Conservation (phyloP, 2,329 filamentous ascomycete species). For the Colletotrichum sansevieriae region DNA sequence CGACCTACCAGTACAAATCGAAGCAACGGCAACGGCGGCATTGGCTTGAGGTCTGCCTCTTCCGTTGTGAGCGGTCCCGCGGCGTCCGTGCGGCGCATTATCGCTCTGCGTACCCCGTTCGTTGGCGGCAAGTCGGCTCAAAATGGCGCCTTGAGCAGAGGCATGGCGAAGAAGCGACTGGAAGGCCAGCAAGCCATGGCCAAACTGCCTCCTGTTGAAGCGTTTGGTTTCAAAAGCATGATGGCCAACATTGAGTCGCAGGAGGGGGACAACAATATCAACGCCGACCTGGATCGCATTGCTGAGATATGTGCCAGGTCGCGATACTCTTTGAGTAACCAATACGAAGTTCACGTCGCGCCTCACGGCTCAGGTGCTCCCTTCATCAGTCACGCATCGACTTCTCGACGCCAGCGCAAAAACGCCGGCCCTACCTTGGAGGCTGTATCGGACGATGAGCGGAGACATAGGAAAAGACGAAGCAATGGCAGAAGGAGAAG, state of each 20-base stretch:
- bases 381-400: conserved; percentile 54
- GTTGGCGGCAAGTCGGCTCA: conserved; percentile 50
- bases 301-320: conserved; percentile 76
- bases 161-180: conserved; percentile 54
- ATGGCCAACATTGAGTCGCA: conserved; percentile 67
- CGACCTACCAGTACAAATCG: conserved; percentile 50
- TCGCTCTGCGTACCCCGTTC: conserved; percentile 46
- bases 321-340: conserved; percentile 74
- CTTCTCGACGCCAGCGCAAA: conserved; percentile 48
- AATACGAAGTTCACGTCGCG: conserved; percentile 75
- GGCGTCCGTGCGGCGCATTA: conserved; percentile 43
- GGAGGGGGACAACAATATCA: conserved; percentile 60
- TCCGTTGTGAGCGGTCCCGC: conserved; percentile 39
- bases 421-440: conserved; percentile 67
- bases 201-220: conserved; percentile 71
- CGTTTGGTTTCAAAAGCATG: conserved; percentile 75
- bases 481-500: conserved; percentile 61
- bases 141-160: conserved; percentile 57
- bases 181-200: conserved; percentile 49
- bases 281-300: conserved; percentile 72
- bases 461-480: conserved; percentile 57
- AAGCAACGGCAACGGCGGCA: conserved; percentile 27
- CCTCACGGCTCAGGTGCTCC: conserved; percentile 70
- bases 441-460: conserved; percentile 70
- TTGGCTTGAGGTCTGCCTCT: conserved; percentile 19